Evolutionary conservation across 495 filamentous ascomycete genomes (phyloP).

Genomic region (Bathelium albidoporum): DNA sequence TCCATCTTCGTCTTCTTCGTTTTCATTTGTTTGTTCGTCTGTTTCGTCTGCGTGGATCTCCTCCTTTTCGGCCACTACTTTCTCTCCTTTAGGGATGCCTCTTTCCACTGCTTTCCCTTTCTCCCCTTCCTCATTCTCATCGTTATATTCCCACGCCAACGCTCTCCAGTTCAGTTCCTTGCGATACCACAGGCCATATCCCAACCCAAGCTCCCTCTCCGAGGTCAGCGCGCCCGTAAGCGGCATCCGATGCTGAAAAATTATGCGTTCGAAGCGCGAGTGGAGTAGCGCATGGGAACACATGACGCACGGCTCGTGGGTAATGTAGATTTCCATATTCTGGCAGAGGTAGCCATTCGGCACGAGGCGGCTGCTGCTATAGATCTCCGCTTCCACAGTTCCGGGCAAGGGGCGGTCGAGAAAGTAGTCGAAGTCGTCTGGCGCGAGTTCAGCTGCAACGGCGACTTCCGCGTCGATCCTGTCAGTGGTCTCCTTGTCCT

Average conservation of each 20-base stretch:
- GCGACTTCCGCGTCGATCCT: too few species aligned
- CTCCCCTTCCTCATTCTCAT: conserved; percentile 22
- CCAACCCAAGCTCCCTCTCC: conserved; percentile 33
- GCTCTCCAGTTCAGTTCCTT: conserved; percentile 88
- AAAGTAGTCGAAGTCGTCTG: conserved; percentile 20
- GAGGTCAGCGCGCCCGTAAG: conserved; percentile 49
- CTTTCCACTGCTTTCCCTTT: too few species aligned
- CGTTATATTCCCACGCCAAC: conserved; percentile 64
- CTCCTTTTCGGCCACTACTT: too few species aligned
- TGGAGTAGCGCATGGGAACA: conserved; percentile 94
- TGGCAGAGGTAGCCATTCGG: conserved; percentile 89
- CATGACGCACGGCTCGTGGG: conserved; percentile 91
- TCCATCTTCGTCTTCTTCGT: background rate
- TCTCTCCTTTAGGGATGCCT: too few species aligned
- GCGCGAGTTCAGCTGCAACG: background rate
- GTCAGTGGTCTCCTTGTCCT: background rate
- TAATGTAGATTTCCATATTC: conserved; percentile 79
- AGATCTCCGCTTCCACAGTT: conserved; percentile 23
- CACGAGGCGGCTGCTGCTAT: conserved; percentile 35
- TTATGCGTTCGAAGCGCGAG: conserved; percentile 70
- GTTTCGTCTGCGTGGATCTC: too few species aligned
- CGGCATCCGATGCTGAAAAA: conserved; percentile 61
- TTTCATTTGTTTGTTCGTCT: too few species aligned
- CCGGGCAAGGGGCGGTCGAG: conserved; percentile 30
- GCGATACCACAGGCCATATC: conserved; percentile 85